Evolutionary conservation across 371 early-diverging fungal species (phyloP).

Genomic region (Haplosporangium sp.): DNA sequence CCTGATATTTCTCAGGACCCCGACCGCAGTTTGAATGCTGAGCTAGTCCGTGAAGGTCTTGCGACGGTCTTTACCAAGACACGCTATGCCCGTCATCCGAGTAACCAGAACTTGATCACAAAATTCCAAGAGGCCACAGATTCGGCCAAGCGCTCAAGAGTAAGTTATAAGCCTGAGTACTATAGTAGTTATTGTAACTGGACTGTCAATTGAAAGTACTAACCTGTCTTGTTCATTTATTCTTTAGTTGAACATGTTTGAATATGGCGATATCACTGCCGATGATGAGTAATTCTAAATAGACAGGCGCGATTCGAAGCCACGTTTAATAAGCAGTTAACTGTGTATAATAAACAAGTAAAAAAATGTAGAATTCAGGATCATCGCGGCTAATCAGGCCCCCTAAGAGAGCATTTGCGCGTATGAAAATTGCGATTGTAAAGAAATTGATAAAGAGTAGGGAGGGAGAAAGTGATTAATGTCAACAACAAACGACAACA

Average conservation of each 20-base stretch:
- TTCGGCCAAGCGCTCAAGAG: conserved; percentile 74
- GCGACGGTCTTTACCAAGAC: conserved; percentile 74
- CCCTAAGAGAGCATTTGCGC: too few relatives aligned
- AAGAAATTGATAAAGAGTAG: neutral
- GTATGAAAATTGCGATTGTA: too few relatives aligned
- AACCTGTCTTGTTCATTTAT: neutral
- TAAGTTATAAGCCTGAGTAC: conserved; percentile 53
- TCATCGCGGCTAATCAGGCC: neutral
- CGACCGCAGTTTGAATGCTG: conserved; percentile 81
- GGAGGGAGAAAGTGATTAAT: neutral
- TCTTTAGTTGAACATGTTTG: conserved; percentile 80
- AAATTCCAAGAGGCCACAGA: conserved; percentile 63
- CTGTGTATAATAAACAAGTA: neutral
- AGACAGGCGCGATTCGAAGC: conserved; percentile 33
- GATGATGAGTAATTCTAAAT: conserved; percentile 67
- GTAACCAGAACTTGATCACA: conserved; percentile 67
- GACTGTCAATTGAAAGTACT: neutral
- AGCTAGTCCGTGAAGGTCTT: conserved; percentile 82
- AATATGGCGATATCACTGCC: conserved; percentile 90
- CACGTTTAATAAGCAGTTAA: conserved; percentile 2
- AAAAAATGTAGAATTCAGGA: neutral
- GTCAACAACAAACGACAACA: neutral
- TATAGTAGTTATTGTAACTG: neutral
- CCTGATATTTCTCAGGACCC: conserved; percentile 68
- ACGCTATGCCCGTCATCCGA: conserved; percentile 60